Percentiles rank a stretch among this genome's conserved stretches.
Conservation (phyloP, 495 filamentous ascomycete genomes). For the Penicillium flavigenum region DNA sequence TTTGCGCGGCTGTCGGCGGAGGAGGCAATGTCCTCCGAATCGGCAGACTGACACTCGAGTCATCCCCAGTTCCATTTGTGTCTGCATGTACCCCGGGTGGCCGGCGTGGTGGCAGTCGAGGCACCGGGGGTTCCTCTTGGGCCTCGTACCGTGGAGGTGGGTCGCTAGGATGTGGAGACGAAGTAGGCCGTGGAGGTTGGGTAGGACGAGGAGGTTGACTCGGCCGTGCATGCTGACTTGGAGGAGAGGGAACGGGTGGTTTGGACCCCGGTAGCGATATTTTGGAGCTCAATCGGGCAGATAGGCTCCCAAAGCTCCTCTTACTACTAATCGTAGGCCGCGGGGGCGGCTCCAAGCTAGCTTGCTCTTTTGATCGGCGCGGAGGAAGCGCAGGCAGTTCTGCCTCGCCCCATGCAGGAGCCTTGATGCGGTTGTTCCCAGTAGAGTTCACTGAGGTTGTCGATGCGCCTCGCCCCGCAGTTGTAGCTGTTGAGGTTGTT, state of each 20-base stretch:
- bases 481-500: constrained; percentile 39
- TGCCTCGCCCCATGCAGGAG: constrained; percentile 47
- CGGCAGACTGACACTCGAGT: constrained; percentile 20
- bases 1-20: constrained; percentile 27
- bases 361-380: constrained; percentile 31
- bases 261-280: constrained; percentile 22
- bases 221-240: constrained; percentile 9
- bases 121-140: constrained; percentile 13
- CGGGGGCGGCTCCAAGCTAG: constrained; percentile 19
- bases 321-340: constrained; percentile 27
- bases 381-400: constrained; percentile 48
- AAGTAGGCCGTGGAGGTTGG: constrained; percentile 17
- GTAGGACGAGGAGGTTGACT: constrained; percentile 18
- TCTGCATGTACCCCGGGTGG: constrained; percentile 25
- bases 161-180: background rate
- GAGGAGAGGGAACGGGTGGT: constrained; percentile 16
- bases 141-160: constrained; percentile 10
- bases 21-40: constrained; percentile 38
- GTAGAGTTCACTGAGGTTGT: constrained; percentile 36
- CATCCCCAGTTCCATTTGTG: constrained; percentile 16
- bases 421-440: constrained; percentile 30
- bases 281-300: constrained; percentile 24
- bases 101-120: constrained; percentile 37
- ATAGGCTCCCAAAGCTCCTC: constrained; percentile 21
- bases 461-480: constrained; percentile 31